phyloP scores from a whole-genome alignment of 2,329 filamentous ascomycete species.

The Dactylellina drechsleri region DNA sequence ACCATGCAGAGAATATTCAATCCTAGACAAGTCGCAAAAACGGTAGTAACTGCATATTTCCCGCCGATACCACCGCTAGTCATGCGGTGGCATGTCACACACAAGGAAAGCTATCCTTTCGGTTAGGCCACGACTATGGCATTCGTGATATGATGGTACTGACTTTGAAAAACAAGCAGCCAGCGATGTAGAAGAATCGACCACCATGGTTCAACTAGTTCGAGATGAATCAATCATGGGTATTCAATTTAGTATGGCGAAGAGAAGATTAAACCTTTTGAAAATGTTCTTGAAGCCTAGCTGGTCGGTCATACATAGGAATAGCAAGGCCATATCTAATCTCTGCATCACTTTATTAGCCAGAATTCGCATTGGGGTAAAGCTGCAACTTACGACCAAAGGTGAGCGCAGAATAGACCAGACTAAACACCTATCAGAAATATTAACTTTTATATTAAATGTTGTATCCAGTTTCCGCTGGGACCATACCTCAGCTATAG shows the following conservation, averaged over 20 bases:
- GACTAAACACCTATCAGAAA: conserved; percentile 9
- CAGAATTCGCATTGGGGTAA: background rate
- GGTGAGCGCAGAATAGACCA: conserved; percentile 25
- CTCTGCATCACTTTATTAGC: conserved; percentile 13
- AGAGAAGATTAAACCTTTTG: conserved; percentile 5
- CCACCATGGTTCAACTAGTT: conserved; percentile 31
- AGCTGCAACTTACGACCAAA: conserved; percentile 18
- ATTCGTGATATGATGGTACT: background rate
- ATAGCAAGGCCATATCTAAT: conserved; percentile 34
- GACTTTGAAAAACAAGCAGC: conserved; percentile 39
- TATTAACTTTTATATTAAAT: background rate
- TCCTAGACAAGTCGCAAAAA: conserved; percentile 16
- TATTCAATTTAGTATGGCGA: background rate
- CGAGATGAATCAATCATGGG: background rate
- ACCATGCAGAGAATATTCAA: conserved; percentile 21
- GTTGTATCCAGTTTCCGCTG: background rate
- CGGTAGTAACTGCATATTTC: conserved; percentile 9
- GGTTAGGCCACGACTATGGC: background rate
- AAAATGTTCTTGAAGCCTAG: conserved; percentile 11
- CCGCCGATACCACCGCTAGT: conserved; percentile 28
- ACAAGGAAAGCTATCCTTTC: conserved; percentile 31
- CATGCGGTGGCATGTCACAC: conserved; percentile 41
- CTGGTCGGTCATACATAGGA: conserved; percentile 35
- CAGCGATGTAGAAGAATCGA: conserved; percentile 34
- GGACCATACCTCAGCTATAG: conserved; percentile 22